phyloP scores from a whole-genome alignment of 2,329 filamentous ascomycete species.

The Lasiodiplodia gonubiensis region DNA sequence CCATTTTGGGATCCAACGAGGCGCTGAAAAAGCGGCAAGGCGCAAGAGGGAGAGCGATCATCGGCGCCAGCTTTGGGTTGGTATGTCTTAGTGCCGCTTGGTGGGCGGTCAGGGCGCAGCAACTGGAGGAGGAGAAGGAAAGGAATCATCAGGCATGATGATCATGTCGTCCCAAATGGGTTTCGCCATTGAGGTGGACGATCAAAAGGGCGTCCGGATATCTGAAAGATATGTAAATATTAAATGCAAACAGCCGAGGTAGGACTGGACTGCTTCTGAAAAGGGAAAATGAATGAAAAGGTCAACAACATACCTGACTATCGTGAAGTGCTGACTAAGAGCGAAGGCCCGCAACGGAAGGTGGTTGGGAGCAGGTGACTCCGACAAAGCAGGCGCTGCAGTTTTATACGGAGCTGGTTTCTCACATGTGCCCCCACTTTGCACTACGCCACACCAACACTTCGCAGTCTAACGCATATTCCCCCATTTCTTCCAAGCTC shows the following conservation, averaged over 20 bases:
- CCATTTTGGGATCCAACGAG: slow-evolving; percentile 68
- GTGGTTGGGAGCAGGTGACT: neutral
- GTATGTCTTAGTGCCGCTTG: slow-evolving; percentile 49
- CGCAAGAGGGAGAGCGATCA: slow-evolving; percentile 53
- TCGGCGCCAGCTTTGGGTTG: slow-evolving; percentile 53
- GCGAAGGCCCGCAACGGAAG: neutral
- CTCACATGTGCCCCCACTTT: no score
- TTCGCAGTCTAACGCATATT: no score
- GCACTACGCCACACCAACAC: no score
- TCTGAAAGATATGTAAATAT: neutral
- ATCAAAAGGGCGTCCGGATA: neutral
- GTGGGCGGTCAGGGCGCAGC: slow-evolving; percentile 2
- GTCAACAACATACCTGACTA: slow-evolving; percentile 5
- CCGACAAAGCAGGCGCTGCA: no score
- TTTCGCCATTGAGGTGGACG: neutral
- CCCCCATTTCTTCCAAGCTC: no score
- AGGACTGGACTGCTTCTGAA: neutral
- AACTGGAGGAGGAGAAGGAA: neutral
- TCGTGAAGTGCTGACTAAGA: slow-evolving; percentile 1
- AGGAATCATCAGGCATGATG: neutral
- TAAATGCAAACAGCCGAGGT: neutral
- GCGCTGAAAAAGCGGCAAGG: slow-evolving; percentile 56
- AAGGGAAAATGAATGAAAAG: neutral
- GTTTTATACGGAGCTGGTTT: no score
- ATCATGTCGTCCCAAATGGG: neutral